A percentile compares a stretch with the other conserved stretches of the same genome.
Evolutionary conservation across 192 early-diverging fungal genomes (phyloP).

Genomic region (Mortierella claussenii): DNA sequence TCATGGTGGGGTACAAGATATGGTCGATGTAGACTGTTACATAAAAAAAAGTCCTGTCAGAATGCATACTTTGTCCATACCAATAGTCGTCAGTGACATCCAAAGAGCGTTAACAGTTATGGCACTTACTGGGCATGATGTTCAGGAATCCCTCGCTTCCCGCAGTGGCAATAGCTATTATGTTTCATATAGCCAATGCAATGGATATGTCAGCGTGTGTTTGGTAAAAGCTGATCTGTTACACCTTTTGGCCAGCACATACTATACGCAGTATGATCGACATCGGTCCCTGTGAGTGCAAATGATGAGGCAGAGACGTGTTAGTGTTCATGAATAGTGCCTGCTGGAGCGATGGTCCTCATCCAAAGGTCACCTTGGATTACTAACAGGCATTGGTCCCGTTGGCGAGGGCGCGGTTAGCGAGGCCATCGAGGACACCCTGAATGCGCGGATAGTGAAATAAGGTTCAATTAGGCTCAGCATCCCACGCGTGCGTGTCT

Average conservation of each 20-base stretch:
- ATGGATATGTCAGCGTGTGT: not conserved
- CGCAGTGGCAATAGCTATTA: conserved; percentile 64
- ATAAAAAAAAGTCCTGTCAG: not conserved
- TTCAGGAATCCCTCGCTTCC: conserved; percentile 68
- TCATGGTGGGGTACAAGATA: conserved; percentile 70
- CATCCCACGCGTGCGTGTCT: no score
- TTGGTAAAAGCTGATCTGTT: not conserved
- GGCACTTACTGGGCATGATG: conserved; percentile 59
- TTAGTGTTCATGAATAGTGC: not conserved
- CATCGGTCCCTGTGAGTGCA: conserved; percentile 57
- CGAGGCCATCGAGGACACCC: conserved; percentile 72
- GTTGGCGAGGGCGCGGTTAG: conserved; percentile 68
- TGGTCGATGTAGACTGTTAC: conserved; percentile 67
- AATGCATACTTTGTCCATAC: not conserved
- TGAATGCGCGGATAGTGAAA: conserved; percentile 9
- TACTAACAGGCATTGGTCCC: conserved; percentile 70
- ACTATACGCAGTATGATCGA: conserved; percentile 69
- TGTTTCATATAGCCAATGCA: not conserved
- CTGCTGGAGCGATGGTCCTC: not conserved
- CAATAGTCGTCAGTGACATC: not conserved
- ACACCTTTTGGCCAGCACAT: conserved; percentile 4
- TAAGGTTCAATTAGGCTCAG: no score
- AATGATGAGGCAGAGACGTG: not conserved
- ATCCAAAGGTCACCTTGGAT: no score
- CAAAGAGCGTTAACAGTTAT: not conserved